Evolutionary conservation across 768 basidiomycete genomes (phyloP).

Genomic region (Plicaturopsis crispa): DNA sequence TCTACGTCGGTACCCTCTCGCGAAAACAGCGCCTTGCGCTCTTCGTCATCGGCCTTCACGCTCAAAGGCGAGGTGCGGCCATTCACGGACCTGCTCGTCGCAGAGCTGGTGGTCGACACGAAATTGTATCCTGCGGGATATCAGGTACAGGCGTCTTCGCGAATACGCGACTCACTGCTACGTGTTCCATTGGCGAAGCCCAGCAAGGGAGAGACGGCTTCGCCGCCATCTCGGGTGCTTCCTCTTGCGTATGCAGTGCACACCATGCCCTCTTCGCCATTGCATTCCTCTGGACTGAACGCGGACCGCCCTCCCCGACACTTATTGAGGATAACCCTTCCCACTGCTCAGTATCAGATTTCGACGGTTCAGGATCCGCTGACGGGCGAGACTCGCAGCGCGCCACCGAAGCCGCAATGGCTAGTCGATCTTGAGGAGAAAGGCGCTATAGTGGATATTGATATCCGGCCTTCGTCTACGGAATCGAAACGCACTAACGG

Average conservation of each 20-base stretch:
- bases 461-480: conserved; percentile 40
- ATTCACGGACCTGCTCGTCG: conserved; percentile 64
- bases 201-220: conserved; percentile 12
- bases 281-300: conserved; percentile 67
- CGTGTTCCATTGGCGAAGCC: conserved; percentile 11
- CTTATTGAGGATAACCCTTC: conserved; percentile 68
- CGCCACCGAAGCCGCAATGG: conserved; percentile 68
- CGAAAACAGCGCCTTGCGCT: conserved; percentile 23
- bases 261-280: conserved; percentile 74
- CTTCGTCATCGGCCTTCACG: conserved; percentile 51
- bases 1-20: conserved; percentile 21
- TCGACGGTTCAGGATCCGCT: conserved; percentile 77
- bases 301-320: conserved; percentile 53
- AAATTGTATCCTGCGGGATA: conserved; percentile 79
- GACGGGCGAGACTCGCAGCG: conserved; percentile 55
- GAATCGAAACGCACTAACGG: conserved; percentile 6
- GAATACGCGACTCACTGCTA: conserved; percentile 34
- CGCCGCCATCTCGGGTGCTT: conserved; percentile 18
- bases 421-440: conserved; percentile 53
- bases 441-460: conserved; percentile 50
- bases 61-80: conserved; percentile 52
- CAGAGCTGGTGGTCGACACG: conserved; percentile 76
- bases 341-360: conserved; percentile 75
- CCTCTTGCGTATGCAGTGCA: conserved; percentile 57
- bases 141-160: conserved; percentile 38